Evolutionary conservation across 805 yeast genomes (phyloP), one percentile per base, ranked within the genome.

Genomic region (Ogataea dorogensis): DNA sequence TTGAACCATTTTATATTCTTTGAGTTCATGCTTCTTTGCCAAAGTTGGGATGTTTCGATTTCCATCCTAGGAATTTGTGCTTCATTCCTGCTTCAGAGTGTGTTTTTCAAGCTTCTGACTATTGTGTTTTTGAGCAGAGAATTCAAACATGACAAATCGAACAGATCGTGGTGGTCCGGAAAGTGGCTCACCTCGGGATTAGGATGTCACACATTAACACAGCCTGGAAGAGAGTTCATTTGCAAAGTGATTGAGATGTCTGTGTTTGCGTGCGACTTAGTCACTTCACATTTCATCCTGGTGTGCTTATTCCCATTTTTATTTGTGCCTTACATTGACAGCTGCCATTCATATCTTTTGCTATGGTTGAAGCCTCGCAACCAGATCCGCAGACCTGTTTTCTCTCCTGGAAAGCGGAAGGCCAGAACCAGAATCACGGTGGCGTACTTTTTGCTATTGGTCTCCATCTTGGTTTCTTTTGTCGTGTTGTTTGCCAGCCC

Each of bases 101-200:
- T 77, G 36, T n/a, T 83, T 5, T 74, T 81, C 53, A 75, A 75
- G 37, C 31, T 70, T 1, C 36, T 77, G 4, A 73, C 77, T 0
- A 64, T 74, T 1, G 29, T 75, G 0, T 44, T 80, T 4, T 55
- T 85, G 25, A 73, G 84, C 6, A 68, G 81, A 31, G 95, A 86
- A 50, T 71, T 71, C 47, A 72, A 68, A 39, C 76, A 71, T 45
- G 82, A 73, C 43, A 70, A 65, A 28, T 61, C 85, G 0, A 84
- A 81, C 49, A 55, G 73, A 23, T 81, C 89, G 2, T 81, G 87
- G 86, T 83, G 89, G 88, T 73, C 86, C 8, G 88, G 89, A 0
- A 75, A 70, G 38, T 83, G 91, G 91, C 51, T 71, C 30, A 69
- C 68, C 10, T 68, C 79, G 0, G 79, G 79, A 0, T 63, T 81